Percentiles rank a stretch among this genome's conserved stretches.
Conservation (phyloP, 345 rosid genomes). For the Laguncularia racemosa region DNA sequence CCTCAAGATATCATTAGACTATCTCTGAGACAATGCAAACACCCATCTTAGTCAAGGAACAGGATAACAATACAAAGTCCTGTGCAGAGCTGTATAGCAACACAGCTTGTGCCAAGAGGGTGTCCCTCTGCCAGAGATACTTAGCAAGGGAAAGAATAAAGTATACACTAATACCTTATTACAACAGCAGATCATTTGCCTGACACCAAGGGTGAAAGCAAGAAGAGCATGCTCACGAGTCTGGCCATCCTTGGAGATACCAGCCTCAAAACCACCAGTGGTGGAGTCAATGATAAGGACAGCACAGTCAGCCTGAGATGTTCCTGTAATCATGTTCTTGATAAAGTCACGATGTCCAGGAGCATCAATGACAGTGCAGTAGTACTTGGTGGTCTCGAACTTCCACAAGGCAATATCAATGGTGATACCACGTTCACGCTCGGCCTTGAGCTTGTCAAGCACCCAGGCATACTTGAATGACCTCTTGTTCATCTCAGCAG, state of each 20-base stretch:
- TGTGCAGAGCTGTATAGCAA: too few relatives aligned
- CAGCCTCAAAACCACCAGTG: constrained; percentile 82
- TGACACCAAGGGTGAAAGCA: constrained; percentile 68
- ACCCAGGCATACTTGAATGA: constrained; percentile 81
- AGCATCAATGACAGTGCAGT: constrained; percentile 76
- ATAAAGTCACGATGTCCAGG: constrained; percentile 77
- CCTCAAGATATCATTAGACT: too few relatives aligned
- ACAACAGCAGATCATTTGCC: constrained; percentile 74
- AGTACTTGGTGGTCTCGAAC: constrained; percentile 66
- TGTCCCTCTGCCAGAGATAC: too few relatives aligned
- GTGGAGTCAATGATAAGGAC: constrained; percentile 74
- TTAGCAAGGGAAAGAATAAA: too few relatives aligned
- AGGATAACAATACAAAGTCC: too few relatives aligned
- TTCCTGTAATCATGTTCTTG: constrained; percentile 79
- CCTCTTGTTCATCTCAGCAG: constrained; percentile 81
- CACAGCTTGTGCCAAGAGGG: too few relatives aligned
- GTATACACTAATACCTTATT: constrained; percentile 36
- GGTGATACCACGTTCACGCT: constrained; percentile 77
- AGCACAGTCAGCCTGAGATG: constrained; percentile 80
- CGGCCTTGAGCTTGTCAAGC: constrained; percentile 76
- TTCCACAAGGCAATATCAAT: constrained; percentile 71
- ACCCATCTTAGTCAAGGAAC: too few relatives aligned
- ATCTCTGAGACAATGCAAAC: too few relatives aligned
- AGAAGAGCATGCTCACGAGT: constrained; percentile 69
- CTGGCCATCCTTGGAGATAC: constrained; percentile 85